Percentiles rank a stretch among this genome's conserved stretches.
Conservation (phyloP, 306 rosid species). For the Vicia villosa region DNA sequence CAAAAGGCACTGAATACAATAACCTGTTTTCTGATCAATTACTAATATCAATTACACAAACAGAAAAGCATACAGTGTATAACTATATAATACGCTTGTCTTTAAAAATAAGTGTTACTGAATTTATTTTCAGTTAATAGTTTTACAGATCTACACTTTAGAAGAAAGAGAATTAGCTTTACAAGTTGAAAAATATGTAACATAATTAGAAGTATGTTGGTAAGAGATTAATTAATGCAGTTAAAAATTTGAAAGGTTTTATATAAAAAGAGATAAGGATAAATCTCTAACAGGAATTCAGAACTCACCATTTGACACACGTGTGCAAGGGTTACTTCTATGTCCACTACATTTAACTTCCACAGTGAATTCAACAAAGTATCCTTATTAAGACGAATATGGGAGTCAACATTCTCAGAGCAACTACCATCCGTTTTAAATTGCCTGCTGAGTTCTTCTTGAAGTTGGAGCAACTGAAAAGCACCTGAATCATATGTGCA, state of each 20-base stretch:
- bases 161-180: neutral
- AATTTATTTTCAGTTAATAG: no score
- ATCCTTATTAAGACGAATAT: constrained; percentile 69
- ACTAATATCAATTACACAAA: neutral
- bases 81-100: no score
- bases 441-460: constrained; percentile 70
- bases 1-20: constrained; percentile 5
- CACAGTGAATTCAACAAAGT: constrained; percentile 78
- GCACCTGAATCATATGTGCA: constrained; percentile 61
- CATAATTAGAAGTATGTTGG: neutral
- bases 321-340: constrained; percentile 84
- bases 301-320: constrained; percentile 93
- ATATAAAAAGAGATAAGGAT: neutral
- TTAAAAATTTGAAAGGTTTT: neutral
- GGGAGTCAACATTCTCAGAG: constrained; percentile 65
- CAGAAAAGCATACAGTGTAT: neutral
- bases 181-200: no score
- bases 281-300: constrained; percentile 3
- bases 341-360: constrained; percentile 93
- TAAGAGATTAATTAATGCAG: neutral
- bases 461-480: constrained; percentile 80
- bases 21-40: constrained; percentile 27
- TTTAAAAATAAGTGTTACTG: neutral
- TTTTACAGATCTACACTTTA: neutral
- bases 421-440: constrained; percentile 60